These are phyloP conservation scores for Sclerotinia minor DNA, from an alignment of 2,329 filamentous ascomycete genomes.

Conservation along the genomic window DNA sequence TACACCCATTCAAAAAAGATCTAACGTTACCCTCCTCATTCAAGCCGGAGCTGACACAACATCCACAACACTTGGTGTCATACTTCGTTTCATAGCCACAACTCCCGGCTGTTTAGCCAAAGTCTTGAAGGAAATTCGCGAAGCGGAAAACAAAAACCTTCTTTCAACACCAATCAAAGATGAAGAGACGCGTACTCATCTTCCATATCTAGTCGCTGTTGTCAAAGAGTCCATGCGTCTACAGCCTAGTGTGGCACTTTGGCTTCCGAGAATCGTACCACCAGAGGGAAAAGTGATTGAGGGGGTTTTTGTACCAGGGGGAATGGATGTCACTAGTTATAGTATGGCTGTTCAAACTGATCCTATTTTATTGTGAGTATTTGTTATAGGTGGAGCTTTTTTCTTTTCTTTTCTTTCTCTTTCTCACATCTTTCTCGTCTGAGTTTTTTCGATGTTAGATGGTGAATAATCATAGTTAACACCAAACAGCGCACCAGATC, in stretches of 20 bases:
- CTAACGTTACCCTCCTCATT: conserved; percentile 24
- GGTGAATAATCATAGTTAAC: background rate
- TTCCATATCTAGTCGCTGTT: conserved; percentile 2
- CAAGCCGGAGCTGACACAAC: conserved; percentile 31
- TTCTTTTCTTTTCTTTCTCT: accelerated
- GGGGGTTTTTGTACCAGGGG: conserved; percentile 22
- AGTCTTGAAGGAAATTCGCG: background rate
- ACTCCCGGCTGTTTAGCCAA: background rate
- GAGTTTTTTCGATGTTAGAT: too few species aligned
- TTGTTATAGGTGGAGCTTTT: background rate
- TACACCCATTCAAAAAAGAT: conserved; percentile 17
- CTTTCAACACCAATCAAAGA: conserved; percentile 18
- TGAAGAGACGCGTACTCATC: conserved; percentile 6
- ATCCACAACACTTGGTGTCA: conserved; percentile 20
- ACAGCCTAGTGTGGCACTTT: background rate
- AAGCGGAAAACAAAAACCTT: background rate
- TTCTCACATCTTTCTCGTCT: background rate
- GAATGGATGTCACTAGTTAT: conserved; percentile 51
- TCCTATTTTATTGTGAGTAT: conserved; percentile 44
- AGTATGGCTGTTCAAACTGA: conserved; percentile 56
- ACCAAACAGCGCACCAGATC: conserved; percentile 46
- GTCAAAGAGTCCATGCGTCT: conserved; percentile 10
- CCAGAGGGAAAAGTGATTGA: background rate
- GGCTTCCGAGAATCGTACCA: background rate
- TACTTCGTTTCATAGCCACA: conserved; percentile 9